Evolutionary conservation across 495 filamentous ascomycete species (phyloP).

Genomic region (Darksidea phi): DNA sequence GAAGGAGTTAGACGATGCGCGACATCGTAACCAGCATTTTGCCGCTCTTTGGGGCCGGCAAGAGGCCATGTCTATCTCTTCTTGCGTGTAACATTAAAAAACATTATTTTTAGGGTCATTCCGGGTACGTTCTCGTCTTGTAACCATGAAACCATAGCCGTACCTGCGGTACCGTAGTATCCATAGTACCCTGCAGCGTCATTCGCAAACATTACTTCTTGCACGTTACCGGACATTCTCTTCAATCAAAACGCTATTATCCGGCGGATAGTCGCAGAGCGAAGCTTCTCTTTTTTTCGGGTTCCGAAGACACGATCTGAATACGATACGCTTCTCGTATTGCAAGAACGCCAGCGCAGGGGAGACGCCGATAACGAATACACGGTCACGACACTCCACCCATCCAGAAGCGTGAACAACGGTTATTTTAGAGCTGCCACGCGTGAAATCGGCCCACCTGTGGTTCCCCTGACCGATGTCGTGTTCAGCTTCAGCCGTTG

Average conservation of each 20-base stretch:
- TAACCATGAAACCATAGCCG: no score
- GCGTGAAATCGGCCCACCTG: no score
- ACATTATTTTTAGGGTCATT: not conserved
- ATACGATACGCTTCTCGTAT: not conserved
- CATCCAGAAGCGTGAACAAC: no score
- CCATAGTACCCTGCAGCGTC: no score
- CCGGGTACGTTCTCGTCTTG: not conserved
- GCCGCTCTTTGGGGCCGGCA: slow-evolving; percentile 5
- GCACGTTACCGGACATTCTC: not conserved
- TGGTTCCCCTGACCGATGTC: no score
- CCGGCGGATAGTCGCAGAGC: not conserved
- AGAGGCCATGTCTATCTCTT: slow-evolving; percentile 12
- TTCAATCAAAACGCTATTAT: not conserved
- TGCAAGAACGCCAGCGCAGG: not conserved
- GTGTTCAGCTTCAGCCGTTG: no score
- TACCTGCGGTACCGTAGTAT: no score
- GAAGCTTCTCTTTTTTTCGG: not conserved
- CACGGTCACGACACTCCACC: not conserved
- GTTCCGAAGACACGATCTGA: slow-evolving; percentile 4
- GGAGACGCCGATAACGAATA: not conserved
- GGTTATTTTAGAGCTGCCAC: no score
- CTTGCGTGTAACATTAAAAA: not conserved
- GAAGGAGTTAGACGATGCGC: not conserved
- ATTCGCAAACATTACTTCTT: no score
- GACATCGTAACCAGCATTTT: slow-evolving; percentile 7